A percentile compares a stretch with the other conserved stretches of the same genome.
phyloP scores from a whole-genome alignment of 306 rosid genomes.

The Citrullus mucosospermus region DNA sequence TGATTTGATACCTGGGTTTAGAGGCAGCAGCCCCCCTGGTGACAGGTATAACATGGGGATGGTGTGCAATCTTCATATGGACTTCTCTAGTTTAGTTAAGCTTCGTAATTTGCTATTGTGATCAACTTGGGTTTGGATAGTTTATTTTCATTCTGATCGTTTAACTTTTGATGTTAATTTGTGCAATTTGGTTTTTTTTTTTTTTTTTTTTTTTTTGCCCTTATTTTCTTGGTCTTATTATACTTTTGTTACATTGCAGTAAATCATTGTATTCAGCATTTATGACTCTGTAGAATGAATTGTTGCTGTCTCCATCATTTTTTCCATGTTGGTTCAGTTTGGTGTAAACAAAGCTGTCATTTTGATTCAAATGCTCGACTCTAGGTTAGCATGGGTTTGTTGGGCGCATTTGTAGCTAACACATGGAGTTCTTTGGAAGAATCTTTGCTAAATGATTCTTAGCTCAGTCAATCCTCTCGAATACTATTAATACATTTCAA shows the following conservation, averaged over 20 bases:
- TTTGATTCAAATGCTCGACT: not conserved
- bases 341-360: not conserved
- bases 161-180: not conserved
- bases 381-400: not conserved
- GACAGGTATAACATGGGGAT: conserved; percentile 43
- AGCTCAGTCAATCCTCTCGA: not conserved
- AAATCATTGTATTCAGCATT: not conserved
- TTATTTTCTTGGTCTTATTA: not conserved
- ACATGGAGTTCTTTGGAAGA: not conserved
- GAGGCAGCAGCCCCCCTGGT: conserved; percentile 32
- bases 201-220: not conserved
- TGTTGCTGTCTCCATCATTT: not conserved
- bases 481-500: not conserved
- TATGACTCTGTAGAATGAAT: not conserved
- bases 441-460: not conserved
- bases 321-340: not conserved
- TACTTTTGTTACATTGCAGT: not conserved
- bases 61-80: not conserved
- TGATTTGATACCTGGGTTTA: conserved; percentile 81
- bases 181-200: not conserved
- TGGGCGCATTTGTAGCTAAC: not conserved
- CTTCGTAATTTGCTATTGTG: not conserved
- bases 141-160: not conserved
- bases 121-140: not conserved
- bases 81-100: not conserved